Evolutionary conservation across 805 yeast species (phyloP).

Genomic region (Saturnispora mendoncae): DNA sequence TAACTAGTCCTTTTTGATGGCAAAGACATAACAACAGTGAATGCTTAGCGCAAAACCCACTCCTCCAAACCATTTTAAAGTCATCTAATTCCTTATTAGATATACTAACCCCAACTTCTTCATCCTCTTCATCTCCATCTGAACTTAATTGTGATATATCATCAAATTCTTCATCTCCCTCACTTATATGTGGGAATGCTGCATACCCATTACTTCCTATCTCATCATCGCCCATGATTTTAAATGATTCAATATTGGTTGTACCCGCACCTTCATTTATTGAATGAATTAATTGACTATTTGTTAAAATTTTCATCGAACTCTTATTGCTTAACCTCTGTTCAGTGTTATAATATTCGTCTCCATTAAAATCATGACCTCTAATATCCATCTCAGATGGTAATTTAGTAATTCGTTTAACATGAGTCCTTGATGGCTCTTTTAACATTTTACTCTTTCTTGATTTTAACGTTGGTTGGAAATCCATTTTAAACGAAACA

Average conservation of each 20-base stretch:
- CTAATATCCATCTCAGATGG: conserved; percentile 9
- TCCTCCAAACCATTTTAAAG: conserved; percentile 9
- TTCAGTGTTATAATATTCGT: neutral
- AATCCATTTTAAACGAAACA: conserved; percentile 25
- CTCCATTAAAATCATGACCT: conserved; percentile 4
- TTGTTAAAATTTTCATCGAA: conserved; percentile 19
- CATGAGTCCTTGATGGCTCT: conserved; percentile 21
- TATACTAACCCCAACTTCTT: conserved; percentile 11
- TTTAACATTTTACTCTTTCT: conserved; percentile 22
- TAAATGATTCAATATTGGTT: neutral
- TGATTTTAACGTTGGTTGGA: conserved; percentile 20
- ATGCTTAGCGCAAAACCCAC: conserved; percentile 23
- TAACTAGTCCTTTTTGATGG: conserved; percentile 12
- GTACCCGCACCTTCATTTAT: neutral
- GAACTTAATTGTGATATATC: conserved; percentile 8
- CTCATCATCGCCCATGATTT: conserved; percentile 8
- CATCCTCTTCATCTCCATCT: conserved; percentile 9
- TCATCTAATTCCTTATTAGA: conserved; percentile 9
- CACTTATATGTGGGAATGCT: conserved; percentile 11
- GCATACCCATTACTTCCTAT: conserved; percentile 2
- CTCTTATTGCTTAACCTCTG: conserved; percentile 6
- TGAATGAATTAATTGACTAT: conserved; percentile 16
- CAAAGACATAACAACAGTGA: conserved; percentile 22
- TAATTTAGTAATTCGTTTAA: conserved; percentile 19
- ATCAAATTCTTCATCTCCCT: conserved; percentile 15